phyloP scores from a whole-genome alignment of 257 asterid species.

The Orobanche coerulescens region DNA sequence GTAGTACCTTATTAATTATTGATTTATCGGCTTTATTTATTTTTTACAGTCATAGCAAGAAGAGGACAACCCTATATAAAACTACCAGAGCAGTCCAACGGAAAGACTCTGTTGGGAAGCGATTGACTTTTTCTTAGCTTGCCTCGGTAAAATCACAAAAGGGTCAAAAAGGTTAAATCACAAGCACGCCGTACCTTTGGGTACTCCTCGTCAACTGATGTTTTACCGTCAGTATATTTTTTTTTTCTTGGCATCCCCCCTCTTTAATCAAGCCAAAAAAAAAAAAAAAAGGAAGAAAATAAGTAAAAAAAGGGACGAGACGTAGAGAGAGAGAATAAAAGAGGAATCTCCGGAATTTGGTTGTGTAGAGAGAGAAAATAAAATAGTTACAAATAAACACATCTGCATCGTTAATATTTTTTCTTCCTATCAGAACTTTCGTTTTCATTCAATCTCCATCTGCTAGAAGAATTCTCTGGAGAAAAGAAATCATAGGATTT shows the following conservation, averaged over 20 bases:
- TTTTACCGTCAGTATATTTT: too few species aligned
- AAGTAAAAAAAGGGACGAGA: too few species aligned
- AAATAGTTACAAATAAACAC: background rate
- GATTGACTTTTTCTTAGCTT: background rate
- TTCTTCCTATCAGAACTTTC: constrained; percentile 27
- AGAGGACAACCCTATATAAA: background rate
- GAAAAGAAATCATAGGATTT: too few species aligned
- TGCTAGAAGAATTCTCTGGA: background rate
- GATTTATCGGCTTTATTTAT: too few species aligned
- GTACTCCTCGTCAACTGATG: constrained; percentile 7
- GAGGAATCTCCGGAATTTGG: constrained; percentile 46
- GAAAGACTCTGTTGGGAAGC: background rate
- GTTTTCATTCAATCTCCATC: constrained; percentile 28
- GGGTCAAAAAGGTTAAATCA: constrained; percentile 8
- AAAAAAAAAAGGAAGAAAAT: background rate
- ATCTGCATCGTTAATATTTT: background rate
- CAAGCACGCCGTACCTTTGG: constrained; percentile 7
- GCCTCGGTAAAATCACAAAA: constrained; percentile 1
- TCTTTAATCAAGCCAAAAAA: background rate
- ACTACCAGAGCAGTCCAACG: too few species aligned
- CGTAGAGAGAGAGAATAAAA: constrained; percentile 18
- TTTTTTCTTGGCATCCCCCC: background rate
- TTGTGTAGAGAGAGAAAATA: constrained; percentile 29
- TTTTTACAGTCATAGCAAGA: constrained; percentile 5
- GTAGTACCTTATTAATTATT: too few species aligned